phyloP scores from a whole-genome alignment of 805 yeast species.

The Candida maris region DNA sequence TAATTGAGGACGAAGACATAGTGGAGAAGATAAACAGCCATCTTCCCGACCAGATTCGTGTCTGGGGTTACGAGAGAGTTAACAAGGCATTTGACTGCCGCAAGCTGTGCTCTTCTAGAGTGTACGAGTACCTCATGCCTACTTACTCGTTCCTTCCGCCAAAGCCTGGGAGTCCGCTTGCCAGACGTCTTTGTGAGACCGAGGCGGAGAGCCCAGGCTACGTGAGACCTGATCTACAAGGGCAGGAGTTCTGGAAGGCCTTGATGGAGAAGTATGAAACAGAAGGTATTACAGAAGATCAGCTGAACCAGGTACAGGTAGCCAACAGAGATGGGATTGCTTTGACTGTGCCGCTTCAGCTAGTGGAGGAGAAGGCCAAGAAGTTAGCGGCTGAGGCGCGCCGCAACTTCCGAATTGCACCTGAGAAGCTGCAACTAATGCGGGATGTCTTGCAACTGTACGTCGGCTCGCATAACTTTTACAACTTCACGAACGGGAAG shows the following conservation, averaged over 20 bases:
- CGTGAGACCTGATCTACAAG: constrained; percentile 62
- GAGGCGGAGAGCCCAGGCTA: constrained; percentile 54
- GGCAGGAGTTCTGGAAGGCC: constrained; percentile 66
- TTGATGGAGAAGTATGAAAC: constrained; percentile 37
- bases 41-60: constrained; percentile 81
- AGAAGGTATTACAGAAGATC: constrained; percentile 39
- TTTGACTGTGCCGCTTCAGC: constrained; percentile 33
- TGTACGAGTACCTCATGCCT: constrained; percentile 92
- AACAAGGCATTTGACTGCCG: constrained; percentile 93
- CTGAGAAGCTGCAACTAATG: constrained; percentile 58
- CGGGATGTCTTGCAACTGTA: constrained; percentile 68
- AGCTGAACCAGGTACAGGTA: constrained; percentile 34
- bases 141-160: constrained; percentile 89
- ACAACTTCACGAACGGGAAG: constrained; percentile 37
- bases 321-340: constrained; percentile 34
- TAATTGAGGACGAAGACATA: constrained; percentile 76
- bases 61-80: constrained; percentile 90
- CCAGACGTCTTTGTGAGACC: constrained; percentile 53
- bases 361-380: constrained; percentile 47
- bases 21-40: constrained; percentile 66
- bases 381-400: constrained; percentile 63
- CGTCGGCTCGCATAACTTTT: constrained; percentile 86
- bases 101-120: constrained; percentile 91
- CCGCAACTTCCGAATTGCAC: constrained; percentile 62
- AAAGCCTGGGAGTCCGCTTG: constrained; percentile 68